Evolutionary conservation across 306 rosid species (phyloP).

Genomic region (Astragalus glycyphyllos): DNA sequence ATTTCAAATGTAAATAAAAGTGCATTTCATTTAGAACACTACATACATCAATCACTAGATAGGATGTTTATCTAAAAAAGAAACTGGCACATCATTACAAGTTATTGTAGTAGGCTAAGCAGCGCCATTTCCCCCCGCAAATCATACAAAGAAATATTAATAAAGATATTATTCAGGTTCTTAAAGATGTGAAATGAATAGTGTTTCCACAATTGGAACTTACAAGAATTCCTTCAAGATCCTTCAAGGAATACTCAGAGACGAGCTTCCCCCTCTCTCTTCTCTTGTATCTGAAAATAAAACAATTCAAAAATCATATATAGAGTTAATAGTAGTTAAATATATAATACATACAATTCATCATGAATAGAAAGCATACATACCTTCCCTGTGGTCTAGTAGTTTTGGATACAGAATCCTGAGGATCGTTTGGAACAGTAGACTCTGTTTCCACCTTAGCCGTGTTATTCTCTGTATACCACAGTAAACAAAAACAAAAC

Average conservation of each 20-base stretch:
- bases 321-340: not conserved
- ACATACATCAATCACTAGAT: not conserved
- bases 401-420: conserved; percentile 55
- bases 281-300: conserved; percentile 69
- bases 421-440: conserved; percentile 43
- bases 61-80: no score
- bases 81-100: not conserved
- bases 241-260: conserved; percentile 78
- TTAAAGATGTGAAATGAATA: not conserved
- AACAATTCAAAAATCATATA: not conserved
- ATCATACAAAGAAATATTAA: conserved; percentile 1
- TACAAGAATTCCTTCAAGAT: conserved; percentile 95
- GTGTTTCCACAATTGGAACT: conserved; percentile 38
- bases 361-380: conserved; percentile 23
- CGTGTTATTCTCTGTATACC: conserved; percentile 43
- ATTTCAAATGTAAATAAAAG: not conserved
- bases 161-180: not conserved
- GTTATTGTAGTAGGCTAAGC: not conserved
- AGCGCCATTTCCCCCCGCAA: not conserved
- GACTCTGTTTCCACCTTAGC: conserved; percentile 52
- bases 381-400: conserved; percentile 98
- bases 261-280: conserved; percentile 95
- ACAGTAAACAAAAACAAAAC: conserved; percentile 18
- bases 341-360: not conserved
- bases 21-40: not conserved